phyloP scores from a whole-genome alignment of 148 eudicot genomes.

The Arctostaphylos glauca region DNA sequence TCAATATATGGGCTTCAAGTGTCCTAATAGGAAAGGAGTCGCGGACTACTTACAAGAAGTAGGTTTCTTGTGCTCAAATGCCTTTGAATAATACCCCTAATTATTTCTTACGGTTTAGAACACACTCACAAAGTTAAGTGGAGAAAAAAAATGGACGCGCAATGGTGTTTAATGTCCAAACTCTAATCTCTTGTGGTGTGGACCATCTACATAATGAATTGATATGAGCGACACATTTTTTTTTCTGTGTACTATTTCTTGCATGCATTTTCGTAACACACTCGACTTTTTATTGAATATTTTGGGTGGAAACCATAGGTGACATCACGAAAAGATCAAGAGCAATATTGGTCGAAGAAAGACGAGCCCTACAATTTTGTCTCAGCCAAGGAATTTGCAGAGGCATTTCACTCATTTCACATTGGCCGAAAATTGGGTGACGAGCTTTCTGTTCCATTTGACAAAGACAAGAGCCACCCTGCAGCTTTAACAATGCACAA shows the following conservation, averaged over 20 bases:
- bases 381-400: conserved; percentile 36
- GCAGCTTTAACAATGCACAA: conserved; percentile 34
- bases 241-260: no score
- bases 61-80: not conserved
- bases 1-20: conserved; percentile 43
- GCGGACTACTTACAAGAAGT: conserved; percentile 57
- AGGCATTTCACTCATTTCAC: conserved; percentile 45
- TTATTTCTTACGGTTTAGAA: not conserved
- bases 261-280: not conserved
- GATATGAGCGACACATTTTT: no score
- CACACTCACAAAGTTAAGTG: no score
- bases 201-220: no score
- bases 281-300: not conserved
- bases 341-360: conserved; percentile 39
- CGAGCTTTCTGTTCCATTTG: conserved; percentile 37
- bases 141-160: no score
- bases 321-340: conserved; percentile 54
- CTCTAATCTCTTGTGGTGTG: no score
- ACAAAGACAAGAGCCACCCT: conserved; percentile 36
- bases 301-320: conserved; percentile 24
- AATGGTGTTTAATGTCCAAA: no score
- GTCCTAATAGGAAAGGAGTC: conserved; percentile 55
- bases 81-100: not conserved
- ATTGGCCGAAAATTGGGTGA: conserved; percentile 29
- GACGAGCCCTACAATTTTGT: conserved; percentile 36